These are phyloP conservation scores for Gossypium sturtianum DNA, from an alignment of 345 rosid species.

Conservation along the genomic window DNA sequence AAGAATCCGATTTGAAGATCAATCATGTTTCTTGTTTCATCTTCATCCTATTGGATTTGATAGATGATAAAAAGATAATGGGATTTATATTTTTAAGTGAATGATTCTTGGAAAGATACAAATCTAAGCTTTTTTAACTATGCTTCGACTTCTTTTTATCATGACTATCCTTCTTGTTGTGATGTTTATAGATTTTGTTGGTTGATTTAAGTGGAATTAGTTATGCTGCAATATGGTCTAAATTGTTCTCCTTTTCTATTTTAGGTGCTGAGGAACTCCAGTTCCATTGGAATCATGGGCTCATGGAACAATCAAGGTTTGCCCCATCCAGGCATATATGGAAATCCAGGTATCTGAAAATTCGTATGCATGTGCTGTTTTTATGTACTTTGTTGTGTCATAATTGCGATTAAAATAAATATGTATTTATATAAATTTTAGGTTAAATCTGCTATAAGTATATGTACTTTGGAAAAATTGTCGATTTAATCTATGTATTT, in stretches of 20 bases:
- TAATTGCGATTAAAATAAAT: no score
- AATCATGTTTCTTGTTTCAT: background rate
- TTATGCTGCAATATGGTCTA: background rate
- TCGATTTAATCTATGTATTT: no score
- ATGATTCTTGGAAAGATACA: background rate
- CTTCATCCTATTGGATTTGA: background rate
- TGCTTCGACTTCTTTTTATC: background rate
- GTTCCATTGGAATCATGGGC: constrained; percentile 21
- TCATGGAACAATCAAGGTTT: constrained; percentile 33
- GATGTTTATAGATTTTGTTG: background rate
- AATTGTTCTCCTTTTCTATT: background rate
- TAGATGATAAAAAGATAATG: background rate
- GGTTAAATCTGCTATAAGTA: no score
- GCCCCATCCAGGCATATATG: constrained; percentile 11
- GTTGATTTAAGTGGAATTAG: background rate
- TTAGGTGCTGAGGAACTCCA: constrained; percentile 24
- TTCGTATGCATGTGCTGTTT: no score
- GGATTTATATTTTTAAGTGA: background rate
- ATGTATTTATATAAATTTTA: no score
- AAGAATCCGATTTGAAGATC: no score
- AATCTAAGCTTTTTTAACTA: background rate
- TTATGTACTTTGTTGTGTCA: no score
- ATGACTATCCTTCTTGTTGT: background rate
- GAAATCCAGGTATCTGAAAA: constrained; percentile 25
- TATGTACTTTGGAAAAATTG: no score